Evolutionary conservation across 1,284 basidiomycete genomes (phyloP), one percentile per base, ranked within the genome.

Genomic region (Marasmius sp.): DNA sequence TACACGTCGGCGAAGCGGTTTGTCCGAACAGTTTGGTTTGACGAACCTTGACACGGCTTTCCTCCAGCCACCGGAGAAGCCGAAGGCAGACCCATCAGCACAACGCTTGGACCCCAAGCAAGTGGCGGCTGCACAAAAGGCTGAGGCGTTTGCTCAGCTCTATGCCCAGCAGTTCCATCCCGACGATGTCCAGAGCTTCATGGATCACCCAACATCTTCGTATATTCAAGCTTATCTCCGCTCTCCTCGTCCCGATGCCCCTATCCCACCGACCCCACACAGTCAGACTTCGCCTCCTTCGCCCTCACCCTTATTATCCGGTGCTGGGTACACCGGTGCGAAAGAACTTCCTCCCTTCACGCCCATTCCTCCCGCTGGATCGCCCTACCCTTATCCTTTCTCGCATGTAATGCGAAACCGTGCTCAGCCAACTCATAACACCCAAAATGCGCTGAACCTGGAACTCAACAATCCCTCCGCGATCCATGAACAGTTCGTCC

Each of bases 331-430:
- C 11, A 74, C 73, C 57, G 45, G 45, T 47, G 72, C 67, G 62
- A 77, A 73, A 61, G 71, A 75, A 6, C 66, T 73, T 33, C 73
- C 74, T 14, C 72, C 77, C 3, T 81, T 79, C 68, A 85, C 82
- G 61, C 84, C 85, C 12, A 71, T 82, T 2, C 79, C 79, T 50
- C 78, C 81, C 37, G 79, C 79, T 6, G 88, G 89, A 12, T 92
- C 89, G 5, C 89, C 89, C 0, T 91, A 90, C 64, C 89, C 89
- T 0, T 88, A 86, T 70, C 90, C 90, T 0, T 92, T 86, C 73
- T 81, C 82, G 9, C 89, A 92, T 64, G 85, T 91, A 50, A 84
- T 83, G 39, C 82, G 89, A 1, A 81, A 79, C 37, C 72, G 77
- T 51, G 69, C 71, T 6, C 78, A 81, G 52, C 64, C 75, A 2